Evolutionary conservation across 768 basidiomycete genomes (phyloP).

Genomic region (Coprinopsis sp.): DNA sequence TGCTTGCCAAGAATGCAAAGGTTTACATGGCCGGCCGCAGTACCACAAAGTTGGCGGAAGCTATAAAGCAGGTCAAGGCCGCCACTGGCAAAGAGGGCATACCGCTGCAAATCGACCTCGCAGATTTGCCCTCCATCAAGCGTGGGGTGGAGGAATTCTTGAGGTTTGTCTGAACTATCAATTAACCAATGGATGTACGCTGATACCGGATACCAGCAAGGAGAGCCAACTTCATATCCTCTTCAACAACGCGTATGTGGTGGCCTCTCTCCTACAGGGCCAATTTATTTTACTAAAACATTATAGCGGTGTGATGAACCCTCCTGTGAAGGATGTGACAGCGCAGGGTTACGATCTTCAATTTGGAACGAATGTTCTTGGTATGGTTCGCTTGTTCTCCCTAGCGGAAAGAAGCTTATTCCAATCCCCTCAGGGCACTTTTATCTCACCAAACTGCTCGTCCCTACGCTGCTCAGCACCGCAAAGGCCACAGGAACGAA

Average conservation of each 20-base stretch:
- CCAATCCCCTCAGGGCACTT: conserved; percentile 47
- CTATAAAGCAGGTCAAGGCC: conserved; percentile 49
- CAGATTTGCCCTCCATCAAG: conserved; percentile 37
- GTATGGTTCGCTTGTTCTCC: conserved; percentile 23
- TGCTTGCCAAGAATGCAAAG: conserved; percentile 56
- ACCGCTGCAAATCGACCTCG: conserved; percentile 41
- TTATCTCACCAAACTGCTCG: conserved; percentile 47
- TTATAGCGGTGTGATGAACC: conserved; percentile 44
- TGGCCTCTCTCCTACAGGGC: background rate
- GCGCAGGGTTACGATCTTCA: conserved; percentile 55
- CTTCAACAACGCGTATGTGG: conserved; percentile 43
- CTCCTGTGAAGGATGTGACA: conserved; percentile 40
- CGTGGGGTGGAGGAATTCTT: conserved; percentile 37
- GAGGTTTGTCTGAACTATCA: conserved; percentile 29
- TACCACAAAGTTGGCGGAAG: conserved; percentile 38
- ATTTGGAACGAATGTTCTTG: conserved; percentile 52
- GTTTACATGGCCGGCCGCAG: conserved; percentile 57
- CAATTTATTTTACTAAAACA: background rate
- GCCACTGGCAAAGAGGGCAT: conserved; percentile 42
- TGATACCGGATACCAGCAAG: conserved; percentile 21
- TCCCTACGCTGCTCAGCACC: conserved; percentile 33
- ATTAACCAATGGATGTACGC: conserved; percentile 17
- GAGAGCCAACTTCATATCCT: conserved; percentile 41
- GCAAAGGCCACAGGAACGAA: conserved; percentile 26
- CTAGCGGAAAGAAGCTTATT: conserved; percentile 13